A percentile compares a stretch with the other conserved stretches of the same genome.
Evolutionary conservation across 2,329 filamentous ascomycete species (phyloP).

Genomic region (Pyrenochaeta sp.): DNA sequence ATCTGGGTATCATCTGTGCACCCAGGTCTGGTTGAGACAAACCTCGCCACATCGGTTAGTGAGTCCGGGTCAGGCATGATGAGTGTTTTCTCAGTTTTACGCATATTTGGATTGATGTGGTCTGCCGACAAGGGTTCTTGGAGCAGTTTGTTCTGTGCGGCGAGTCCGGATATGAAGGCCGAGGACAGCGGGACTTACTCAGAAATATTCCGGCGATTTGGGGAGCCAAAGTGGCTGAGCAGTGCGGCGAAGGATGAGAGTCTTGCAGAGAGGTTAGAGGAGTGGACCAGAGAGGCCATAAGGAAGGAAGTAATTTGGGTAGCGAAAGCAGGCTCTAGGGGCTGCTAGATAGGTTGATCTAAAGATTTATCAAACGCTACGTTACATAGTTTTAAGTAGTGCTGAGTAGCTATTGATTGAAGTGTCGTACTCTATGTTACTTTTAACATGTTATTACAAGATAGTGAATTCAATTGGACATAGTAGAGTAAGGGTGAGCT

Average conservation of each 20-base stretch:
- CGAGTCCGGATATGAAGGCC: slow-evolving; percentile 5
- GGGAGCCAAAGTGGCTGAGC: slow-evolving; percentile 14
- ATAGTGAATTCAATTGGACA: too few species aligned
- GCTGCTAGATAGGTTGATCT: too few species aligned
- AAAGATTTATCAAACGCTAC: too few species aligned
- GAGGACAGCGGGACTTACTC: slow-evolving; percentile 11
- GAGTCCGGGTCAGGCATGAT: neutral
- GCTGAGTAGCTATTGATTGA: too few species aligned
- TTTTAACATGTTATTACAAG: too few species aligned
- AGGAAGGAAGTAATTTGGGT: neutral
- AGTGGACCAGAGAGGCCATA: slow-evolving; percentile 10
- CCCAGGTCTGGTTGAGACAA: slow-evolving; percentile 27
- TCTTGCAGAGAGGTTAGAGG: slow-evolving; percentile 13
- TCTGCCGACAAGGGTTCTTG: slow-evolving; percentile 9
- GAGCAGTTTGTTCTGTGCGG: slow-evolving; percentile 12
- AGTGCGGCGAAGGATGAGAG: slow-evolving; percentile 2
- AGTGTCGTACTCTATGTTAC: too few species aligned
- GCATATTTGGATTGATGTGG: slow-evolving; percentile 2
- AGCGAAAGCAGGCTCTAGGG: too few species aligned
- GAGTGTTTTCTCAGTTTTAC: neutral
- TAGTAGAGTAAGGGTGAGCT: too few species aligned
- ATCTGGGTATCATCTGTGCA: slow-evolving; percentile 25
- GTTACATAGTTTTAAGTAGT: too few species aligned
- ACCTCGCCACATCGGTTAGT: slow-evolving; percentile 6
- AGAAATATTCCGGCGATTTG: slow-evolving; percentile 5